phyloP scores from a whole-genome alignment of 306 rosid genomes.

The Quillaja saponaria region DNA sequence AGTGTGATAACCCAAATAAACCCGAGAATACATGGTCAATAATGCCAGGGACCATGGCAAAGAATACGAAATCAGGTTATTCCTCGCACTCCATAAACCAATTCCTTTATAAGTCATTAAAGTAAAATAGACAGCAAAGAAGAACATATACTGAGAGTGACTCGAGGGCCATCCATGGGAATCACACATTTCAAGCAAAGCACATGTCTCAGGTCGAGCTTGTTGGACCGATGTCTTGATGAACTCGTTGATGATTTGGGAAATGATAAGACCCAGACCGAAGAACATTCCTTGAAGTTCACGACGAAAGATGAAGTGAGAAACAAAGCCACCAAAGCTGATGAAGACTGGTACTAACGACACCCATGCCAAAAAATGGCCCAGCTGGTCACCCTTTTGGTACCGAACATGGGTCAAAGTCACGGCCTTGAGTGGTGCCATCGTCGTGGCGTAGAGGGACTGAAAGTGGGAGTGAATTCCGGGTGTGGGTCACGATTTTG shows the following conservation, averaged over 20 bases:
- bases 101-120: slow-evolving; percentile 44
- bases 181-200: slow-evolving; percentile 76
- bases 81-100: slow-evolving; percentile 40
- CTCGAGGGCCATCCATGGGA: slow-evolving; percentile 98
- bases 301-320: slow-evolving; percentile 62
- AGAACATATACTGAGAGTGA: slow-evolving; percentile 92
- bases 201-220: slow-evolving; percentile 80
- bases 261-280: slow-evolving; percentile 61
- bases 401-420: slow-evolving; percentile 51
- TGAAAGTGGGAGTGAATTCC: not conserved
- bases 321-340: slow-evolving; percentile 52
- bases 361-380: slow-evolving; percentile 58
- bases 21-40: slow-evolving; percentile 71
- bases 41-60: slow-evolving; percentile 63
- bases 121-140: slow-evolving; percentile 67
- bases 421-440: slow-evolving; percentile 45
- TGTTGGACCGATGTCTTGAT: slow-evolving; percentile 75
- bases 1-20: slow-evolving; percentile 84
- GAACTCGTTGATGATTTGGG: slow-evolving; percentile 72
- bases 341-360: slow-evolving; percentile 25
- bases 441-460: slow-evolving; percentile 8
- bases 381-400: slow-evolving; percentile 49
- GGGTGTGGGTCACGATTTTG: not conserved
- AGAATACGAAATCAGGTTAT: slow-evolving; percentile 32
- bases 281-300: slow-evolving; percentile 78